Percentiles rank a stretch among this genome's conserved stretches.
phyloP scores from a whole-genome alignment of 1,139 yeast genomes.

The Hanseniaspora sp. region DNA sequence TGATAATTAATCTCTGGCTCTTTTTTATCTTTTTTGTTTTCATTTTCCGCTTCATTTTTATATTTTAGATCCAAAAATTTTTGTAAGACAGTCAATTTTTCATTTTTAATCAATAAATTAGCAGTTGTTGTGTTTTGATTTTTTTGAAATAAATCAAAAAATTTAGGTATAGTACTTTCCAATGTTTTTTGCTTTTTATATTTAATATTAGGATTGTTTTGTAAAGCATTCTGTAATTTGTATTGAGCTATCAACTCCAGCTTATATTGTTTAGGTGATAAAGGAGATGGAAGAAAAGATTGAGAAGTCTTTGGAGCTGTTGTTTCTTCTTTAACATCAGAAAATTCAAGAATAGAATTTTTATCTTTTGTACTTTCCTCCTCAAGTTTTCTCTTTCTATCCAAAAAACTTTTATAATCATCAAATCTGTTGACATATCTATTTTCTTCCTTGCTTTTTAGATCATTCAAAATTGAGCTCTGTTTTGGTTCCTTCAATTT shows the following conservation, averaged over 20 bases:
- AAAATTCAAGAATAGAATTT: background rate
- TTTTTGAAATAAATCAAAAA: background rate
- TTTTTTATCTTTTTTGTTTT: background rate
- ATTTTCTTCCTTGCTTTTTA: conserved; percentile 6
- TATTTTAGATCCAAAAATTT: background rate
- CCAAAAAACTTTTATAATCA: conserved; percentile 6
- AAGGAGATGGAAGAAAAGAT: conserved; percentile 4
- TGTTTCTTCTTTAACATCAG: background rate
- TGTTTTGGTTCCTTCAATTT: conserved; percentile 27
- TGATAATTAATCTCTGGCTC: background rate
- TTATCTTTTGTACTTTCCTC: background rate
- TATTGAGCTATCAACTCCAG: conserved; percentile 11
- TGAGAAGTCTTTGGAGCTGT: background rate
- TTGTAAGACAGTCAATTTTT: background rate
- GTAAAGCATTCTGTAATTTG: conserved; percentile 10
- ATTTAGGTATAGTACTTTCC: conserved; percentile 9
- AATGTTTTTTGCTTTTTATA: conserved; percentile 3
- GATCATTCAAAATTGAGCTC: conserved; percentile 26
- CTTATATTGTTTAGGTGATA: conserved; percentile 13
- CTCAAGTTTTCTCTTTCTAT: conserved; percentile 10
- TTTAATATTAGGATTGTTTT: background rate
- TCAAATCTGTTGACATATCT: conserved; percentile 10
- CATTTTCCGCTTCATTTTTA: background rate
- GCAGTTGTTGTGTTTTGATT: background rate
- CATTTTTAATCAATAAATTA: conserved; percentile 1